phyloP scores from a whole-genome alignment of 192 early-diverging fungal genomes.

The Chytriomyces sp. region DNA sequence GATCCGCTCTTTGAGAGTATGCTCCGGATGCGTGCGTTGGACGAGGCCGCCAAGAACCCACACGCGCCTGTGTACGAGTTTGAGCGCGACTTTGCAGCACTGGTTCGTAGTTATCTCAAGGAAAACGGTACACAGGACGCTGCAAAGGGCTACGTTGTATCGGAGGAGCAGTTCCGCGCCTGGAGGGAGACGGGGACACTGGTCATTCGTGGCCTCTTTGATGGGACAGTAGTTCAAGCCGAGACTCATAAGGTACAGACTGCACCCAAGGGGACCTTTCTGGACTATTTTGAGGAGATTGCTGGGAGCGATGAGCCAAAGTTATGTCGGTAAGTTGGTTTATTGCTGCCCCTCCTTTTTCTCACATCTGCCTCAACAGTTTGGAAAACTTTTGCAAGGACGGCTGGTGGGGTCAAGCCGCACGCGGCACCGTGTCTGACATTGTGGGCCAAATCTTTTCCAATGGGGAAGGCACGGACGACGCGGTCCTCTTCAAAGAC shows the following conservation, averaged over 20 bases:
- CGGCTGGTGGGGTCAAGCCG: too few relatives aligned
- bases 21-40: slow-evolving; percentile 58
- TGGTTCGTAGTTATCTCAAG: not conserved
- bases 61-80: not conserved
- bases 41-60: slow-evolving; percentile 49
- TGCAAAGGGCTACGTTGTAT: not conserved
- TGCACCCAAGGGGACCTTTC: not conserved
- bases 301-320: not conserved
- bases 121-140: not conserved
- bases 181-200: not conserved
- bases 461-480: too few relatives aligned
- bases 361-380: too few relatives aligned
- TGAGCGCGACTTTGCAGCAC: not conserved
- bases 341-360: too few relatives aligned
- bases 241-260: not conserved
- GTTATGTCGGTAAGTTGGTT: not conserved
- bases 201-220: not conserved
- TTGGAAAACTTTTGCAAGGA: too few relatives aligned
- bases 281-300: not conserved
- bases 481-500: too few relatives aligned
- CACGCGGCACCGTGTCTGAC: too few relatives aligned
- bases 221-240: not conserved
- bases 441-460: too few relatives aligned
- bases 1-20: slow-evolving; percentile 57
- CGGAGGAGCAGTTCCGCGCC: not conserved